These are phyloP conservation scores for Papiliotrema laurentii DNA, from an alignment of 1,284 basidiomycete species.

Conservation along the genomic window DNA sequence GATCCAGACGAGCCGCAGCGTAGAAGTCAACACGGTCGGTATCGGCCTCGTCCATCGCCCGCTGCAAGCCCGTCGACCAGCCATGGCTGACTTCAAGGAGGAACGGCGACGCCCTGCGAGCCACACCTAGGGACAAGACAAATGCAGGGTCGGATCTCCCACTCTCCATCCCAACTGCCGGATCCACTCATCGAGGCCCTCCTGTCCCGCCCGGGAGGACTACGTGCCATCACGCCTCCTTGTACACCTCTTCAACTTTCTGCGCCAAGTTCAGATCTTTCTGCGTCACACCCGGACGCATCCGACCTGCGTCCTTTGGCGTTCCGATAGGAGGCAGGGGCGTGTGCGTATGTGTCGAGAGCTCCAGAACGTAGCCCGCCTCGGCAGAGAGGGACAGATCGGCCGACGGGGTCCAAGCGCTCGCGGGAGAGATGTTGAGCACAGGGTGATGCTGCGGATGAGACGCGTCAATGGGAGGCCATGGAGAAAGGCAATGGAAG, in stretches of 20 bases:
- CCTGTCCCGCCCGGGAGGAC: too few species aligned
- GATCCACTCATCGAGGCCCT: too few species aligned
- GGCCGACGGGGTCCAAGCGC: constrained; percentile 16
- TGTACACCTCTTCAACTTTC: constrained; percentile 23
- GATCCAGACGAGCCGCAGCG: too few species aligned
- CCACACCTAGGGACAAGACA: too few species aligned
- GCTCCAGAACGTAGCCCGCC: constrained; percentile 27
- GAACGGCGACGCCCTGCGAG: too few species aligned
- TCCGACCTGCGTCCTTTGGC: constrained; percentile 14
- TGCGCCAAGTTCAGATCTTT: constrained; percentile 38
- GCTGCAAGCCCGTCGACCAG: too few species aligned
- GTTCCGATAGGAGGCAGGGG: constrained; percentile 20
- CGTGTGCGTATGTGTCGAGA: constrained; percentile 41
- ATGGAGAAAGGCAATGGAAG: background rate
- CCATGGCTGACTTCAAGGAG: too few species aligned
- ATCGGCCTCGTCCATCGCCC: too few species aligned
- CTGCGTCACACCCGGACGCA: constrained; percentile 34
- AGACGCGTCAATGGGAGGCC: background rate
- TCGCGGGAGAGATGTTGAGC: constrained; percentile 22
- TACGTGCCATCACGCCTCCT: too few species aligned
- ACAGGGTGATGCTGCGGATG: constrained; percentile 41
- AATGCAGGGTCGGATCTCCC: too few species aligned
- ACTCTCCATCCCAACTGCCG: too few species aligned
- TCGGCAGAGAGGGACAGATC: constrained; percentile 1
- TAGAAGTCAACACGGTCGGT: too few species aligned